These are phyloP conservation scores for Boeremia lycopersici DNA, from an alignment of 2,329 filamentous ascomycete species.

Conservation along the genomic window DNA sequence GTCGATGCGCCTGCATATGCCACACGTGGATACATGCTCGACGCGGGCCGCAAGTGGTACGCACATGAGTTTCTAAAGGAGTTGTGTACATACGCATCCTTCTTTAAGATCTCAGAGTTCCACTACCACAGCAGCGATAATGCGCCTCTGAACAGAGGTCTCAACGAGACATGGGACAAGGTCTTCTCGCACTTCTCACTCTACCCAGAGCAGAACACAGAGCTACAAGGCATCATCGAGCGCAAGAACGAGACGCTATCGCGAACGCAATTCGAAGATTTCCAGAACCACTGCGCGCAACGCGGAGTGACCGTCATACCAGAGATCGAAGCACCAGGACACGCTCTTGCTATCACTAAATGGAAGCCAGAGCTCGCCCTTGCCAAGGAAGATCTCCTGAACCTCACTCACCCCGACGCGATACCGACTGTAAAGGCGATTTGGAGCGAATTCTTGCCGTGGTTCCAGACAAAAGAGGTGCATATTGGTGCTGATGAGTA, in stretches of 20 bases:
- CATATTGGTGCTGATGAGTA: slow-evolving; percentile 50
- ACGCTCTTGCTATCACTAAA: slow-evolving; percentile 46
- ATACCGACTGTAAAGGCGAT: slow-evolving; percentile 46
- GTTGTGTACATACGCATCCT: slow-evolving; percentile 53
- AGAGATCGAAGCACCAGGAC: slow-evolving; percentile 47
- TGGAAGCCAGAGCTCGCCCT: slow-evolving; percentile 49
- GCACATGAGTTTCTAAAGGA: slow-evolving; percentile 51
- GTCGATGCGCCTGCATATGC: slow-evolving; percentile 53
- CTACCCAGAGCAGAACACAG: slow-evolving; percentile 42
- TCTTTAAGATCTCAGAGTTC: slow-evolving; percentile 58
- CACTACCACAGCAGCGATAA: slow-evolving; percentile 59
- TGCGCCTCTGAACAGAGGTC: slow-evolving; percentile 55
- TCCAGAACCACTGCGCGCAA: slow-evolving; percentile 43
- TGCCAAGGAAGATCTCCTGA: slow-evolving; percentile 44
- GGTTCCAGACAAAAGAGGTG: slow-evolving; percentile 47
- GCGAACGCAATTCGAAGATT: slow-evolving; percentile 43
- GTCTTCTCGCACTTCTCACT: slow-evolving; percentile 56
- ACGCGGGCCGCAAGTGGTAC: slow-evolving; percentile 55
- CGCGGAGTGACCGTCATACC: slow-evolving; percentile 46
- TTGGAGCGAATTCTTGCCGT: slow-evolving; percentile 47
- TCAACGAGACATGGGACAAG: slow-evolving; percentile 53
- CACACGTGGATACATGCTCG: slow-evolving; percentile 54
- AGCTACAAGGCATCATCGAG: slow-evolving; percentile 42
- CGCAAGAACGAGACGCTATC: slow-evolving; percentile 46
- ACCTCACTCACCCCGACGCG: slow-evolving; percentile 44